These are phyloP conservation scores for Leishmania aethiopica DNA, from an alignment of 208 protist species.

Conservation along the genomic window DNA sequence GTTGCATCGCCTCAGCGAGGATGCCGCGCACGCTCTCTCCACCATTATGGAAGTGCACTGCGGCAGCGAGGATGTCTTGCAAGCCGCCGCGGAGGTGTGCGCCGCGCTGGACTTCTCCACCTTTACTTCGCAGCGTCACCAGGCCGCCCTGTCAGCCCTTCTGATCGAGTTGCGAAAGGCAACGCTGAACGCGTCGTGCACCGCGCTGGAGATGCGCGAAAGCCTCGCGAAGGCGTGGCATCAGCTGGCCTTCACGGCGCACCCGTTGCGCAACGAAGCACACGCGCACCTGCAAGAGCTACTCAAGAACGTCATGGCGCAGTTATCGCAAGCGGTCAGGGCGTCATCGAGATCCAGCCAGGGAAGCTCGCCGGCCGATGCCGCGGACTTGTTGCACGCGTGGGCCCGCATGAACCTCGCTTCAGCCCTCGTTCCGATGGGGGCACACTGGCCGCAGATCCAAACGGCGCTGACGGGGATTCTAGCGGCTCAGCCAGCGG, in stretches of 20 bases:
- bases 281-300: conserved; percentile 75
- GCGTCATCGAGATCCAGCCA: not conserved
- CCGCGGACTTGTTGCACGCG: conserved; percentile 33
- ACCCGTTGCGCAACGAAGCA: conserved; percentile 62
- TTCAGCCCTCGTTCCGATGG: conserved; percentile 48
- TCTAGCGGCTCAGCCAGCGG: conserved; percentile 10
- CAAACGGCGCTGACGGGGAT: conserved; percentile 24
- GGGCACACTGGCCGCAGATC: conserved; percentile 52
- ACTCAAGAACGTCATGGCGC: conserved; percentile 48
- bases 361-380: conserved; percentile 1
- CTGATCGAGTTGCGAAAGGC: conserved; percentile 65
- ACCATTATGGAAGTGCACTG: conserved; percentile 58
- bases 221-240: conserved; percentile 73
- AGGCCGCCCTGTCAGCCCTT: conserved; percentile 44
- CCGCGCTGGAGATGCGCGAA: conserved; percentile 27
- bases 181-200: conserved; percentile 35
- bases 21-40: conserved; percentile 48
- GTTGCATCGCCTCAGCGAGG: conserved; percentile 45
- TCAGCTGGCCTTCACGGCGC: conserved; percentile 54
- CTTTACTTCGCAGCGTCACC: conserved; percentile 52
- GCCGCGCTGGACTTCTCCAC: conserved; percentile 56
- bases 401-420: conserved; percentile 70
- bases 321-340: conserved; percentile 29
- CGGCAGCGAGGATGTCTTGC: conserved; percentile 51
- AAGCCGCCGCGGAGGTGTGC: conserved; percentile 45